These are phyloP conservation scores for Odontarrhena argentea DNA, from an alignment of 345 rosid genomes.

Conservation along the genomic window DNA sequence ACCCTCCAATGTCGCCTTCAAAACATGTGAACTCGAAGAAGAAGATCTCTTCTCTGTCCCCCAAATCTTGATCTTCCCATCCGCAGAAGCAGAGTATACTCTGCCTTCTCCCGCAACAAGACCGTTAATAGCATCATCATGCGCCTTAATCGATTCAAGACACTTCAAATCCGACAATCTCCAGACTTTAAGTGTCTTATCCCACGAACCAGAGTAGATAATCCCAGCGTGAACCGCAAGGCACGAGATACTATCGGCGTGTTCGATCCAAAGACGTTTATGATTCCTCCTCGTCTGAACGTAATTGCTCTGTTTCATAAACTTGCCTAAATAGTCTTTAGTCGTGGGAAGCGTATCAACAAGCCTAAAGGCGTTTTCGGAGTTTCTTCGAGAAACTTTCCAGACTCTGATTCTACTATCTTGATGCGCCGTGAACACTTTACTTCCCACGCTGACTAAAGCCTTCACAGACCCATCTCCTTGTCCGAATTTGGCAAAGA, in stretches of 20 bases:
- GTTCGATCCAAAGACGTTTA: conserved; percentile 77
- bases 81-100: conserved; percentile 88
- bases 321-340: conserved; percentile 75
- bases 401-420: conserved; percentile 88
- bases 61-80: conserved; percentile 90
- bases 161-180: conserved; percentile 80
- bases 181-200: conserved; percentile 94
- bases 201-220: conserved; percentile 93
- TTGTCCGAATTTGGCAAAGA: conserved; percentile 86
- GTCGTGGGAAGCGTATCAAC: conserved; percentile 84
- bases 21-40: conserved; percentile 53
- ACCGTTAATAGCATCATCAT: conserved; percentile 84
- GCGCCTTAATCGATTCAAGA: conserved; percentile 83
- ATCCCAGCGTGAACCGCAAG: conserved; percentile 61
- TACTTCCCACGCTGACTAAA: conserved; percentile 60
- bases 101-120: conserved; percentile 63
- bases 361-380: conserved; percentile 69
- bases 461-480: conserved; percentile 95
- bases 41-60: conserved; percentile 51
- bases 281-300: conserved; percentile 70
- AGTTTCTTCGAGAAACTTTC: conserved; percentile 73
- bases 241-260: conserved; percentile 89
- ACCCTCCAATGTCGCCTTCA: conserved; percentile 77
- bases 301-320: conserved; percentile 85
- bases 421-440: conserved; percentile 89